Evolutionary conservation across 2,329 filamentous ascomycete species (phyloP).

Genomic region (Trichoderma sp.): DNA sequence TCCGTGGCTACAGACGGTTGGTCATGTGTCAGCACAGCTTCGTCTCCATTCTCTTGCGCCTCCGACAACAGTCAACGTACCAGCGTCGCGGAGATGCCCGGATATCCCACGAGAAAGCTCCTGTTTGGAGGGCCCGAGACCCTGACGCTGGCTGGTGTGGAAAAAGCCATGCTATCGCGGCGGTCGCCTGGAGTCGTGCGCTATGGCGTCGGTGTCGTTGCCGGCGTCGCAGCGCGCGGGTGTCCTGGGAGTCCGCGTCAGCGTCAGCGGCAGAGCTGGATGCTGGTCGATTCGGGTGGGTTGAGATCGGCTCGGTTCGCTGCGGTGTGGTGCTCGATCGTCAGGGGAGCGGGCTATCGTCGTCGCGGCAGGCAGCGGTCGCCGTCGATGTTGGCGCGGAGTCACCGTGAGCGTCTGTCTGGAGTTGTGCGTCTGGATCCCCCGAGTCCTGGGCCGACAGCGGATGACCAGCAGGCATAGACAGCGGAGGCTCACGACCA

Average conservation of each 20-base stretch:
- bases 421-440: neutral
- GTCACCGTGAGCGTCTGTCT: neutral
- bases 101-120: slow-evolving; percentile 94
- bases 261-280: slow-evolving; percentile 15
- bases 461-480: slow-evolving; percentile 26
- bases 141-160: slow-evolving; percentile 65
- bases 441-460: slow-evolving; percentile 21
- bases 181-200: neutral
- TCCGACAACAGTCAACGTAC: slow-evolving; percentile 59
- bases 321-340: neutral
- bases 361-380: neutral
- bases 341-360: slow-evolving; percentile 12
- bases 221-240: slow-evolving; percentile 9
- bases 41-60: neutral
- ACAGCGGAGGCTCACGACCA: neutral
- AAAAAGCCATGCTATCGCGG: slow-evolving; percentile 38
- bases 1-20: slow-evolving; percentile 68
- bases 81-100: slow-evolving; percentile 94
- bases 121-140: slow-evolving; percentile 97
- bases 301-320: no score
- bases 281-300: neutral
- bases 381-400: neutral
- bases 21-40: neutral
- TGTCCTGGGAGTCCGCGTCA: neutral
- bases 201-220: slow-evolving; percentile 5